Evolutionary conservation across 2,329 filamentous ascomycete genomes (phyloP).

Genomic region (Akanthomyces lecanii): DNA sequence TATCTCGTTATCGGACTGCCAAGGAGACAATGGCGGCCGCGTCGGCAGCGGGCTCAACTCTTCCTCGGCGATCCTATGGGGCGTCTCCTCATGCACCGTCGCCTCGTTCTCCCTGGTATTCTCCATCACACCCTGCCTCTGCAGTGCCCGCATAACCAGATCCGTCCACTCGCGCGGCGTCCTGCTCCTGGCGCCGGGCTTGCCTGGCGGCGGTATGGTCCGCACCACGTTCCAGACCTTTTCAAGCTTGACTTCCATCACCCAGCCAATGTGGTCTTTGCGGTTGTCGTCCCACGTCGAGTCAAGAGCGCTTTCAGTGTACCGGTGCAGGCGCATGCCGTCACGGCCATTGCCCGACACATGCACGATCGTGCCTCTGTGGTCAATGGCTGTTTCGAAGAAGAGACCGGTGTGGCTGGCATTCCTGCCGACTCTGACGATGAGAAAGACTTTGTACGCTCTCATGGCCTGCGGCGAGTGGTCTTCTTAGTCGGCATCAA

Average conservation of each 20-base stretch:
- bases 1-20: background rate
- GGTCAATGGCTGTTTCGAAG: slow-evolving; percentile 5
- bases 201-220: background rate
- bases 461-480: background rate
- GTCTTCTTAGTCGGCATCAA: background rate
- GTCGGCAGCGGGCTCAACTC: background rate
- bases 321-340: slow-evolving; percentile 2
- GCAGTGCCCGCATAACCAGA: background rate
- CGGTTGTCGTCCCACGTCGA: background rate
- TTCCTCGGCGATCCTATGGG: background rate
- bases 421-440: background rate
- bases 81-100: background rate
- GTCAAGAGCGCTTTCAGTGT: background rate
- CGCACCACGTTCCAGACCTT: background rate
- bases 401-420: slow-evolving; percentile 12
- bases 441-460: slow-evolving; percentile 2
- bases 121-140: slow-evolving; percentile 2
- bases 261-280: slow-evolving; percentile 10
- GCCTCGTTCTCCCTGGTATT: background rate
- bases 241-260: background rate
- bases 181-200: background rate
- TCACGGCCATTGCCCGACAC: background rate
- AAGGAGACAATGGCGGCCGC: no score
- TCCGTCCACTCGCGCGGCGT: slow-evolving; percentile 1
- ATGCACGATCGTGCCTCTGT: slow-evolving; percentile 2